These are phyloP conservation scores for Paramecium sexaurelia DNA, from an alignment of 73 alveolate species.

Conservation along the genomic window DNA sequence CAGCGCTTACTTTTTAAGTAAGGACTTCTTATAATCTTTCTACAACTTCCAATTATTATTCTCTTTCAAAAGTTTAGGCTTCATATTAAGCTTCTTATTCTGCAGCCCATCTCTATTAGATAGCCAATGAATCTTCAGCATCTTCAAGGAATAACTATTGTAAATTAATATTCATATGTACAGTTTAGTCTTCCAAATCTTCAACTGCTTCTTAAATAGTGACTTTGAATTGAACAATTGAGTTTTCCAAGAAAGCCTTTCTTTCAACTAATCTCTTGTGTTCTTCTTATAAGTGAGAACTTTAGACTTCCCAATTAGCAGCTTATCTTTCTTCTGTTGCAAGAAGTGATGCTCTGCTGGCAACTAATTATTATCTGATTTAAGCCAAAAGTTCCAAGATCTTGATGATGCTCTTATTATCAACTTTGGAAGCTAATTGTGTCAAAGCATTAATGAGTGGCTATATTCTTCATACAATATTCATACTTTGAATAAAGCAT, in stretches of 20 bases:
- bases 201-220: conserved; percentile 61
- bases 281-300: conserved; percentile 29
- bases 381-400: conserved; percentile 51
- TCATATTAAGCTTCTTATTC: conserved; percentile 41
- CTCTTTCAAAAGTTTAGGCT: conserved; percentile 45
- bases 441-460: conserved; percentile 47
- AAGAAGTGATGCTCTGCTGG: conserved; percentile 49
- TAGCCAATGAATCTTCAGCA: conserved; percentile 61
- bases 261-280: conserved; percentile 58
- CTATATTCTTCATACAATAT: neutral
- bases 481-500: neutral
- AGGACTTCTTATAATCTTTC: conserved; percentile 18
- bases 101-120: conserved; percentile 60
- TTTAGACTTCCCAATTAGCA: conserved; percentile 37
- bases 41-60: conserved; percentile 28
- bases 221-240: conserved; percentile 43
- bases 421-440: conserved; percentile 51
- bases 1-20: neutral
- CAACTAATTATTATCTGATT: conserved; percentile 57
- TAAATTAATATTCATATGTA: neutral
- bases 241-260: conserved; percentile 53
- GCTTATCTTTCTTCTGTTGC: conserved; percentile 55
- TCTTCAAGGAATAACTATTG: conserved; percentile 58
- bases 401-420: conserved; percentile 30
- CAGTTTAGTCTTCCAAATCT: conserved; percentile 60